Conservation (phyloP, 78 protist species). For the Dictyostelium purpureum region DNA sequence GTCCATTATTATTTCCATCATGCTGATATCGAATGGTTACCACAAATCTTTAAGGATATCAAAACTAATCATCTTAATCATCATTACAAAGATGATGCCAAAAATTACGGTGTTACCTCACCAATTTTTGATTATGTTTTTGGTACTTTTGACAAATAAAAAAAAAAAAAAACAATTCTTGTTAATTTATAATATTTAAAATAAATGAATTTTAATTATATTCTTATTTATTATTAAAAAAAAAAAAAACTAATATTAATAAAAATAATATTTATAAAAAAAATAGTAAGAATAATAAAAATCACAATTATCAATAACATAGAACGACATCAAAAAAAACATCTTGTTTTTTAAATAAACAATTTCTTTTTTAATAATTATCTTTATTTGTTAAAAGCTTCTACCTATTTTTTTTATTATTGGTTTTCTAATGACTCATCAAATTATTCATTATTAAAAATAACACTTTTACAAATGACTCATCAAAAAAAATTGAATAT, state of each 20-base stretch:
- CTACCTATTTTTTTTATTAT: too few species aligned
- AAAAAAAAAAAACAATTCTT: neutral
- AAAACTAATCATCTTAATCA: constrained; percentile 74
- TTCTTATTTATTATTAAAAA: neutral
- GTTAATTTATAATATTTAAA: neutral
- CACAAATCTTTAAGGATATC: constrained; percentile 25
- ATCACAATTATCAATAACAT: too few species aligned
- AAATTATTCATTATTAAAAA: too few species aligned
- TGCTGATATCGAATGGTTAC: constrained; percentile 62
- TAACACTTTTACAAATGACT: too few species aligned
- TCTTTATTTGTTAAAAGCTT: too few species aligned
- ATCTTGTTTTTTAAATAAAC: too few species aligned
- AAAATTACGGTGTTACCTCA: constrained; percentile 77
- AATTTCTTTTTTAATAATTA: too few species aligned
- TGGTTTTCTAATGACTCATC: too few species aligned
- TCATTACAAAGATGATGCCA: constrained; percentile 77
- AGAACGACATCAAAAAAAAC: too few species aligned
- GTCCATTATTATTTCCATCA: constrained; percentile 82
- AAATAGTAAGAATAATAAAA: neutral
- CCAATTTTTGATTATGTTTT: constrained; percentile 71
- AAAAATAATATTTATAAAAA: neutral
- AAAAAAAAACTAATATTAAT: neutral
- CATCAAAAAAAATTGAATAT: too few species aligned
- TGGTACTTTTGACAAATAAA: constrained; percentile 25
- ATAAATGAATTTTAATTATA: too few species aligned